Conservation (phyloP, 2,329 filamentous ascomycete species). For the Apiospora rasikravindrae region DNA sequence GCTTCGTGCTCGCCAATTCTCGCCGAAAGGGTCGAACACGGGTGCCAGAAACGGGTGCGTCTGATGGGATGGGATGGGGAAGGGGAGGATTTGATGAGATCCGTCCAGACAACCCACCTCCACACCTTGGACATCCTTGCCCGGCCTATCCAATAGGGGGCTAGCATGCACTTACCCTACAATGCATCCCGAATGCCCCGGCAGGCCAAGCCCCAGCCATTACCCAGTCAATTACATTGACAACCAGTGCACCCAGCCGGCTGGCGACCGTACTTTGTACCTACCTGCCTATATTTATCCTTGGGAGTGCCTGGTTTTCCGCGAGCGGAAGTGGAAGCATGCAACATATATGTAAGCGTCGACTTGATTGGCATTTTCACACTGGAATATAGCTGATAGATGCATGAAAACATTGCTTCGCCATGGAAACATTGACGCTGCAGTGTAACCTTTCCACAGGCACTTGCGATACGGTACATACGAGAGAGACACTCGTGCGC, state of each 20-base stretch:
- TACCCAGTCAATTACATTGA: constrained; percentile 8
- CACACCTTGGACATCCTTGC: constrained; percentile 3
- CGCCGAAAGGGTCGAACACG: constrained; percentile 16
- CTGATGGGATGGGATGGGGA: constrained; percentile 7
- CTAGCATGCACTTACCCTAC: constrained; percentile 14
- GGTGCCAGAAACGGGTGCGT: constrained; percentile 14
- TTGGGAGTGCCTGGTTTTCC: background rate
- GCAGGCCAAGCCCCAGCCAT: constrained; percentile 15
- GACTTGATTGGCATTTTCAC: no score
- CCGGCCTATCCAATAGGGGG: background rate
- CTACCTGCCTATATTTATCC: background rate
- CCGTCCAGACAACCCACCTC: constrained; percentile 17
- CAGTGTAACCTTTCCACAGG: background rate
- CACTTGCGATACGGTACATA: background rate
- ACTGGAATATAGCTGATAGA: background rate
- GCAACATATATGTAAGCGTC: no score
- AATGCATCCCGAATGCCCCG: constrained; percentile 16
- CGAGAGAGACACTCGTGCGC: no score
- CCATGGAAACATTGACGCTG: background rate
- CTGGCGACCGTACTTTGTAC: background rate
- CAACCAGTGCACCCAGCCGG: background rate
- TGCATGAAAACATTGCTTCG: background rate
- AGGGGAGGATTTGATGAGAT: constrained; percentile 15
- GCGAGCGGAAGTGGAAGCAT: background rate
- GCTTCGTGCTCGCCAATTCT: constrained; percentile 17